These are phyloP conservation scores for Chlorella sp. DNA, from an alignment of 139 green algal genomes.

Conservation along the genomic window DNA sequence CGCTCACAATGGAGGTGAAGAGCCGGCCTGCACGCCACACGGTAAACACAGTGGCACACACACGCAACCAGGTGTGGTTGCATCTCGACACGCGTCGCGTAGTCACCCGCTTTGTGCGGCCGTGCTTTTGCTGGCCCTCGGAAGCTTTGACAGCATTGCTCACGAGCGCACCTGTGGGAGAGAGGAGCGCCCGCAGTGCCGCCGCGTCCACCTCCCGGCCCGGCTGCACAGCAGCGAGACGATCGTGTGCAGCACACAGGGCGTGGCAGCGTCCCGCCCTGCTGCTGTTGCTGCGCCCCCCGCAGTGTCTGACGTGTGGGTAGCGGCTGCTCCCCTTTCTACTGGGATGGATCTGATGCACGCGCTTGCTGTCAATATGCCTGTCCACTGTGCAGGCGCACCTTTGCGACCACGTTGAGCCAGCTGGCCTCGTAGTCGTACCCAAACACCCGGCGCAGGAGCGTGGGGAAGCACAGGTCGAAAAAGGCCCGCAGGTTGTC, in stretches of 20 bases:
- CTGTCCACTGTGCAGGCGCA: too few relatives aligned
- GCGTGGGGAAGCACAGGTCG: conserved; percentile 65
- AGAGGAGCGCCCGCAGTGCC: conserved; percentile 54
- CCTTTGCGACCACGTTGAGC: conserved; percentile 57
- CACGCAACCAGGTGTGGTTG: neutral
- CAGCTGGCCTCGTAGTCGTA: conserved; percentile 69
- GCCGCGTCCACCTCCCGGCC: conserved; percentile 47
- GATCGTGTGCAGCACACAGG: too few relatives aligned
- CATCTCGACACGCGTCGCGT: too few relatives aligned
- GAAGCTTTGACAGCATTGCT: too few relatives aligned
- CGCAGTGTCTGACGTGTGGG: too few relatives aligned
- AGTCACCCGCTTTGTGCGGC: too few relatives aligned
- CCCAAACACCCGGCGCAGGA: conserved; percentile 68
- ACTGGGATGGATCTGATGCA: too few relatives aligned
- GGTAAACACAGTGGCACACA: neutral
- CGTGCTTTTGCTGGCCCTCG: too few relatives aligned
- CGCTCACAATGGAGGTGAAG: conserved; percentile 58
- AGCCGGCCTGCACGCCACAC: conserved; percentile 47
- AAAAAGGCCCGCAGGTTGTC: conserved; percentile 82
- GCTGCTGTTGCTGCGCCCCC: too few relatives aligned
- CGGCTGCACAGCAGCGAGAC: conserved; percentile 39
- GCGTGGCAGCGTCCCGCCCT: too few relatives aligned
- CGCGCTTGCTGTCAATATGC: too few relatives aligned
- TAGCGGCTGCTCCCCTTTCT: too few relatives aligned
- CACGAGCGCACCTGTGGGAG: conserved; percentile 37